Base-by-base conservation (phyloP, 257 asterid genomes). In the Scutellaria baicalensis region DNA sequence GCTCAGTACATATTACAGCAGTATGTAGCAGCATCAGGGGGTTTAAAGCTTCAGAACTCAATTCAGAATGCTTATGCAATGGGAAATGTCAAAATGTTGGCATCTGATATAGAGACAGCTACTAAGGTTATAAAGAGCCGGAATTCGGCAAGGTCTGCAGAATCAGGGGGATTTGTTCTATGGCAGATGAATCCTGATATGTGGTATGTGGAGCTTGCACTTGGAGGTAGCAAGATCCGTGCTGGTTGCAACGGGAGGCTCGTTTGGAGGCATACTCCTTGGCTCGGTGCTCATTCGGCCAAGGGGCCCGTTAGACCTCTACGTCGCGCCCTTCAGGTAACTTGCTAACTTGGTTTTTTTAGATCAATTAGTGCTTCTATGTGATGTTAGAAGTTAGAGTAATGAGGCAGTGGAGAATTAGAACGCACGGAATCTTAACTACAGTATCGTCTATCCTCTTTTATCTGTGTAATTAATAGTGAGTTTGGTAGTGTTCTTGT, bases 271-370 rank as follows among this genome's bases (percentile, higher is more conserved):
- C 96, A 90, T 52, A 90, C 96, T 0, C 96, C 96, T 17, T 87
- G 95, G 95, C 91, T 87, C 1, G 95, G 96, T n/a, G 88, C 96
- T 2, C 96, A 90, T 69, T 89, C 96, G 6, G 93, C 96, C 27
- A 89, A 87, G 61, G 96, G 96, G 14, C 95, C 93, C 0, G 95
- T 90, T 47, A 78, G 96, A 60, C 96, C 96, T 42, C 70, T 90
- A 52, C 90, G 95, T 6, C 89, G 95, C 14, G 90, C 93, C 7
- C 89, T 90, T 36, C 95, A 90, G 91, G 96, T 86, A 67, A 6
- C 13, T 39, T 47, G 9, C 38, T 49, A 56, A 31, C 5, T 4
- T 7, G 3, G 16, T 6, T 4, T 14, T 60, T 31, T 13, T 6
- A 18, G 55, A 23, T 55, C 8, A 13, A n/a, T n/a, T n/a, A 49